Conservation (phyloP, 225 moss, liverwort and hornwort genomes). For the Physcomitrium patens region DNA sequence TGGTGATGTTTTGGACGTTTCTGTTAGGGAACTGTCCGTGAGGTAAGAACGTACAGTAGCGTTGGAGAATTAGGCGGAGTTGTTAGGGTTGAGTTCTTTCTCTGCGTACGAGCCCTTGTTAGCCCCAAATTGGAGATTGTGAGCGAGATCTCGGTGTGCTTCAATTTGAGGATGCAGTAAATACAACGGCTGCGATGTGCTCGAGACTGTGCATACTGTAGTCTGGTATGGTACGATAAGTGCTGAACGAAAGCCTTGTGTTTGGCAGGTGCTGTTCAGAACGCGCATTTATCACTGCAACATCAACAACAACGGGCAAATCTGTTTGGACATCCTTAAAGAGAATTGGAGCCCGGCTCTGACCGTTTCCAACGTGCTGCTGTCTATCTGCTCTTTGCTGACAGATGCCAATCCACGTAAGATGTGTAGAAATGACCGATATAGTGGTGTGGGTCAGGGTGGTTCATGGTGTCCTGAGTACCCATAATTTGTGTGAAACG, state of each 20-base stretch:
- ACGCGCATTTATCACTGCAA: slow-evolving; percentile 99
- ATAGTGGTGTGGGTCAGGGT: neutral
- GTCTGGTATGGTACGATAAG: slow-evolving; percentile 14
- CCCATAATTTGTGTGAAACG: neutral
- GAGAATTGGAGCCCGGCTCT: slow-evolving; percentile 99
- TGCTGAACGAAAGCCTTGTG: slow-evolving; percentile 14
- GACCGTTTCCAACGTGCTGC: slow-evolving; percentile 94
- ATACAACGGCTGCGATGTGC: neutral
- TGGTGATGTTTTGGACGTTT: slow-evolving; percentile 15
- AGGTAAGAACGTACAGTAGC: neutral
- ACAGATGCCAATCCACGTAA: slow-evolving; percentile 76
- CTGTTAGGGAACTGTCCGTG: slow-evolving; percentile 14
- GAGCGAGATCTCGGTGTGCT: neutral
- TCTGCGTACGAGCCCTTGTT: neutral
- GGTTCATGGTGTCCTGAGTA: slow-evolving; percentile 12
- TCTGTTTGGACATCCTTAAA: slow-evolving; percentile 93
- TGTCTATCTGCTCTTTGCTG: slow-evolving; percentile 93
- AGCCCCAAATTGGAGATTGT: neutral
- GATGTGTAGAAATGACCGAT: slow-evolving; percentile 18
- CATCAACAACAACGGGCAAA: slow-evolving; percentile 99
- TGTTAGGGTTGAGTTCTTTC: slow-evolving; percentile 41
- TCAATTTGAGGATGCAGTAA: neutral
- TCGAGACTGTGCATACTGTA: slow-evolving; percentile 16
- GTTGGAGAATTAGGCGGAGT: slow-evolving; percentile 6
- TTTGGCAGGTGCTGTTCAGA: slow-evolving; percentile 93